Evolutionary conservation across 2,329 filamentous ascomycete species (phyloP).

Genomic region (Colletotrichum camelliae): DNA sequence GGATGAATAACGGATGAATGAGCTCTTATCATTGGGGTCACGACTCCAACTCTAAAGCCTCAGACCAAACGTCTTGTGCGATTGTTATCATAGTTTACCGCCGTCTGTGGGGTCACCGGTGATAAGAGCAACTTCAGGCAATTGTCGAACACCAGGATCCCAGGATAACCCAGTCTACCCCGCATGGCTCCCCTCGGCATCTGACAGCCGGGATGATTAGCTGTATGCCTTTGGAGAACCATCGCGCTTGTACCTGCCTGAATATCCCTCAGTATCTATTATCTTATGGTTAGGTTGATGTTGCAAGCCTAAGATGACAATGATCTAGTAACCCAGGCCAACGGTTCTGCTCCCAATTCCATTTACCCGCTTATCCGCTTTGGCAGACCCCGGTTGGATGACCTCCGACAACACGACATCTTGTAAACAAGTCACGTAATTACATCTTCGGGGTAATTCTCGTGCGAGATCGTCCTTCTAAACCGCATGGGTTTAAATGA

Average conservation of each 20-base stretch:
- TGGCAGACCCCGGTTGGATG: neutral
- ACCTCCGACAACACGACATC: neutral
- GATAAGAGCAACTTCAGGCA: neutral
- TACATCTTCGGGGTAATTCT: neutral
- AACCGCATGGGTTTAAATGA: neutral
- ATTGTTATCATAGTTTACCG: neutral
- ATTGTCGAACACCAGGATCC: neutral
- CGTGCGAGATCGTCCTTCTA: neutral
- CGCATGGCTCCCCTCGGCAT: neutral
- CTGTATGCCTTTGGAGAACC: neutral
- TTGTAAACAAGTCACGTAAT: neutral
- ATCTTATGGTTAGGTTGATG: neutral
- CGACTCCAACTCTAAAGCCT: neutral
- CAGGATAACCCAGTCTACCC: slow-evolving; percentile 7
- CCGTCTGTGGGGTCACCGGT: neutral
- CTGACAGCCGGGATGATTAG: neutral
- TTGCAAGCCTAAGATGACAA: neutral
- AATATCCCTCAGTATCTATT: neutral
- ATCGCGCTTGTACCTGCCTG: slow-evolving; percentile 10
- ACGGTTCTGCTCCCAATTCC: fast-evolving
- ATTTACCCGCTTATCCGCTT: slow-evolving; percentile 5
- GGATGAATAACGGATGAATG: neutral
- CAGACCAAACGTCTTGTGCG: neutral
- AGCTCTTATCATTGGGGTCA: slow-evolving; percentile 12
- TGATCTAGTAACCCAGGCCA: neutral